phyloP scores from a whole-genome alignment of 192 early-diverging fungal species.

The Funneliformis mosseae region DNA sequence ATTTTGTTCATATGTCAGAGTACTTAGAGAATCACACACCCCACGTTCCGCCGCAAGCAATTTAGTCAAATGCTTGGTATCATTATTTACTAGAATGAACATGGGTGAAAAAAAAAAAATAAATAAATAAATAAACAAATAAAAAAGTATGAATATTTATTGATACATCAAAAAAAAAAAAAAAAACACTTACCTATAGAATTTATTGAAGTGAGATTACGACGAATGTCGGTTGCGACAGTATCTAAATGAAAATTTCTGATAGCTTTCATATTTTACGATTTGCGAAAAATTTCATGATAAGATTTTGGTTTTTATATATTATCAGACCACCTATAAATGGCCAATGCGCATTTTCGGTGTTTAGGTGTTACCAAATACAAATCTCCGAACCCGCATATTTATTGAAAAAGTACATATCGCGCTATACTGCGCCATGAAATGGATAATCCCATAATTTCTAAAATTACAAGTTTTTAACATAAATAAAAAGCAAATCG shows the following conservation, averaged over 20 bases:
- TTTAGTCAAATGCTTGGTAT: constrained; percentile 11
- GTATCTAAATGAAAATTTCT: constrained; percentile 4
- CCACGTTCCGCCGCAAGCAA: constrained; percentile 7
- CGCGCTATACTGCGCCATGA: too few species aligned
- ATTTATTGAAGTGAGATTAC: background rate
- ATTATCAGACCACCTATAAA: too few species aligned
- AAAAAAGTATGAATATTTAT: background rate
- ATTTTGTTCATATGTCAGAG: constrained; percentile 10
- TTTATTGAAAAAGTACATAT: too few species aligned
- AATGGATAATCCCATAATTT: too few species aligned
- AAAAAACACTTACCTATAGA: background rate
- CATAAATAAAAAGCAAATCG: too few species aligned
- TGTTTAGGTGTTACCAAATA: too few species aligned
- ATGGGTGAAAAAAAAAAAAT: background rate
- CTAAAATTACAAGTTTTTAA: too few species aligned
- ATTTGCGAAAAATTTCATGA: too few species aligned
- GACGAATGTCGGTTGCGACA: background rate
- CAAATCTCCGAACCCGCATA: too few species aligned
- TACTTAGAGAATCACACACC: constrained; percentile 12
- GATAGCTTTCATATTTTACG: background rate
- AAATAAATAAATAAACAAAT: background rate
- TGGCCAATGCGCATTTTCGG: too few species aligned
- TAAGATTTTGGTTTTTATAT: too few species aligned
- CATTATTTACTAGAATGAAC: background rate
- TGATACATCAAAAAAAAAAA: background rate